Evolutionary conservation across 441 rosid genomes (phyloP).

Genomic region (Dalechampia spathulata): DNA sequence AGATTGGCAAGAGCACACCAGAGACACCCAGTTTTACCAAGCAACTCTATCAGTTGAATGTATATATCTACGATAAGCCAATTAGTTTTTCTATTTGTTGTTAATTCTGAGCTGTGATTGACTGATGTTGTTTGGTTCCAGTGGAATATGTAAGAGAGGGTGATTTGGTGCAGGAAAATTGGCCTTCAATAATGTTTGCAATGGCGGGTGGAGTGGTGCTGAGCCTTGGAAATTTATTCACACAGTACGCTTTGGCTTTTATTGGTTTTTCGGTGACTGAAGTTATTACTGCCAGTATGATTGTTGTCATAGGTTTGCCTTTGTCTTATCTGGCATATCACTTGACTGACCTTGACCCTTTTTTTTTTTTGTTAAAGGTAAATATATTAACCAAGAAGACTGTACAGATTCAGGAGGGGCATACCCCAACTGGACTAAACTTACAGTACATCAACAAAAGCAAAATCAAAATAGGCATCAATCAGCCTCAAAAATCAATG

Average conservation of each 20-base stretch:
- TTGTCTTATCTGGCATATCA: no score
- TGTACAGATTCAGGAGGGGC: no score
- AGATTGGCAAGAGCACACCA: constrained; percentile 42
- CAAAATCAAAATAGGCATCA: no score
- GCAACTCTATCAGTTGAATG: constrained; percentile 61
- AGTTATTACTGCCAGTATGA: constrained; percentile 63
- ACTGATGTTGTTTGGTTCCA: not conserved
- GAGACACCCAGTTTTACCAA: constrained; percentile 50
- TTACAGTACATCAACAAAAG: no score
- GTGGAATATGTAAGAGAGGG: not conserved
- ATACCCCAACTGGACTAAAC: no score
- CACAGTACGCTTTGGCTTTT: constrained; percentile 81
- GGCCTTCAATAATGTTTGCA: constrained; percentile 83
- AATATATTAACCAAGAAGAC: no score
- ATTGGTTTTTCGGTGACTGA: constrained; percentile 79
- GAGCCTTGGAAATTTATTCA: constrained; percentile 64
- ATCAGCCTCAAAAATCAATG: no score
- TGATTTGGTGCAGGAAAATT: constrained; percentile 55
- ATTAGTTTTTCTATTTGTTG: not conserved
- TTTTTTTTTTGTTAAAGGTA: no score
- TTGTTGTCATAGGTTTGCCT: constrained; percentile 58
- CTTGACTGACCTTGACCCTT: no score
- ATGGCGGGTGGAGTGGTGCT: constrained; percentile 68
- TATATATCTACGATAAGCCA: constrained; percentile 5
- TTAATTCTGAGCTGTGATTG: not conserved